Evolutionary conservation across 2,329 filamentous ascomycete species (phyloP).

Genomic region (Neopestalotiopsis sp.): DNA sequence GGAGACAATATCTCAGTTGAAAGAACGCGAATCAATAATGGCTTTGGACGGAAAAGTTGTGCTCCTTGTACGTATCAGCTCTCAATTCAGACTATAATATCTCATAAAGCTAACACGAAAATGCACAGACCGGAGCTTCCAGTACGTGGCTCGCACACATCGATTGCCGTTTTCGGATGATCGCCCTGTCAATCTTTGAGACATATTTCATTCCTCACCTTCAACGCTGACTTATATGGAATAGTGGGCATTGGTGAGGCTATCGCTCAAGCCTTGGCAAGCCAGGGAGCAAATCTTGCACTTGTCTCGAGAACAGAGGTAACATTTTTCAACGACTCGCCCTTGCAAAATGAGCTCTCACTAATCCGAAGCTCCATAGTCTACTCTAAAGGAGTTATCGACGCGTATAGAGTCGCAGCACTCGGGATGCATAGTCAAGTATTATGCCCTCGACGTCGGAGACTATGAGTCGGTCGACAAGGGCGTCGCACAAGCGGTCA

Average conservation of each 20-base stretch:
- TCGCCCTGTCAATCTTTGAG: neutral
- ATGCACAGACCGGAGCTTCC: conserved; percentile 8
- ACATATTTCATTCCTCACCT: neutral
- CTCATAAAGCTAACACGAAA: neutral
- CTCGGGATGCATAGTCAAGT: conserved; percentile 18
- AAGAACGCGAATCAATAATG: neutral
- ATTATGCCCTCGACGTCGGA: conserved; percentile 35
- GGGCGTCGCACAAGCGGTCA: conserved; percentile 36
- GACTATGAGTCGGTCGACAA: conserved; percentile 37
- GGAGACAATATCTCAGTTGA: neutral
- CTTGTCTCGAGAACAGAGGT: conserved; percentile 46
- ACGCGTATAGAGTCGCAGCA: conserved; percentile 26
- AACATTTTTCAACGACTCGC: neutral
- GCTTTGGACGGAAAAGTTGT: conserved; percentile 9
- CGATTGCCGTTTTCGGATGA: neutral
- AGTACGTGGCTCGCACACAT: neutral
- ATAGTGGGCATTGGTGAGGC: conserved; percentile 50
- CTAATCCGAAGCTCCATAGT: neutral
- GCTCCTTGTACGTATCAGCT: conserved; percentile 4
- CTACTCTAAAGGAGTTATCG: conserved; percentile 29
- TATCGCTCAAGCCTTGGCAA: conserved; percentile 45
- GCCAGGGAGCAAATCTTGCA: conserved; percentile 45
- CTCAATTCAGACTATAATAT: no score
- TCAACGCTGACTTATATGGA: neutral
- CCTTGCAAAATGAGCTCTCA: neutral